Conservation (phyloP, 306 rosid genomes). For the Medicago lupulina region DNA sequence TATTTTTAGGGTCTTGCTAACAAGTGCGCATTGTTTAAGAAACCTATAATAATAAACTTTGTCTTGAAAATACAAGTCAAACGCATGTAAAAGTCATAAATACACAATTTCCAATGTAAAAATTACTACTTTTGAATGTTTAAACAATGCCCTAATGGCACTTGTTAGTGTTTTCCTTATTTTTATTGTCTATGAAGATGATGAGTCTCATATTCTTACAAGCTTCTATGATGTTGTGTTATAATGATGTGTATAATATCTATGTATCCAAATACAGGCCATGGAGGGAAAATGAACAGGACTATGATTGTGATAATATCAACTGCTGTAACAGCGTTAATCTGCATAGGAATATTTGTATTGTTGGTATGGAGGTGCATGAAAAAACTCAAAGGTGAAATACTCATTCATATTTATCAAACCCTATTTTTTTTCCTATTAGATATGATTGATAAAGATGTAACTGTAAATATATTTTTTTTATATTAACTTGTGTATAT, state of each 20-base stretch:
- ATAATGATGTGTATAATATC: too few species aligned
- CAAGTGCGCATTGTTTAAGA: too few species aligned
- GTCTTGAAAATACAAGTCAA: too few species aligned
- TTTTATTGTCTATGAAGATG: not conserved
- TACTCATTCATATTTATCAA: not conserved
- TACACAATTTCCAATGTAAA: too few species aligned
- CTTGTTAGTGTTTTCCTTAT: not conserved
- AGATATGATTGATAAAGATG: constrained; percentile 3
- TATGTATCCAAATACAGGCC: constrained; percentile 46
- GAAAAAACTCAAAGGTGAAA: constrained; percentile 64
- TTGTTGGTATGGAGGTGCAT: constrained; percentile 59
- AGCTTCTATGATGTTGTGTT: too few species aligned
- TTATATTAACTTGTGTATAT: constrained; percentile 23
- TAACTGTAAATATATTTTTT: too few species aligned
- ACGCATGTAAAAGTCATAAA: too few species aligned
- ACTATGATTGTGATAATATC: constrained; percentile 44
- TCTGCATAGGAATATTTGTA: constrained; percentile 47
- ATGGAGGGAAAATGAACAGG: constrained; percentile 43
- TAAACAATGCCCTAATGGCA: too few species aligned
- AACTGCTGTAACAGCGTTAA: constrained; percentile 51
- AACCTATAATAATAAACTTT: too few species aligned
- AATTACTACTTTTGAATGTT: too few species aligned
- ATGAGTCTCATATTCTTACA: too few species aligned
- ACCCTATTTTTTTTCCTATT: not conserved
- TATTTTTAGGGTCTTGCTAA: too few species aligned